Evolutionary conservation across 306 rosid species (phyloP).

Genomic region (Dryas alaskensis): DNA sequence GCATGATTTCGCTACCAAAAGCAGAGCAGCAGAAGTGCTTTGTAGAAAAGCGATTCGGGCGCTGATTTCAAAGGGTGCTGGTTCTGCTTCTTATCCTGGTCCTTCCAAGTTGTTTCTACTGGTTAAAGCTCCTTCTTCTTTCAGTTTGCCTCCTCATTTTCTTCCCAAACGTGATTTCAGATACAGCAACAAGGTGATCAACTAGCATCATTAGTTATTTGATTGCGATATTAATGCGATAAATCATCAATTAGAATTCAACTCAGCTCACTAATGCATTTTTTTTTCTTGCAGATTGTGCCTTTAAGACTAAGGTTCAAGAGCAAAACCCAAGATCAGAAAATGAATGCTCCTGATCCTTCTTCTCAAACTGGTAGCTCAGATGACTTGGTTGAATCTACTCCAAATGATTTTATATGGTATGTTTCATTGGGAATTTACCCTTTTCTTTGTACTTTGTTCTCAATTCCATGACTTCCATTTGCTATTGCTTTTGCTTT

Average conservation of each 20-base stretch:
- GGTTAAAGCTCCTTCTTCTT: slow-evolving; percentile 79
- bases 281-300: slow-evolving; percentile 45
- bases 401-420: slow-evolving; percentile 76
- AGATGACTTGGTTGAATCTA: slow-evolving; percentile 28
- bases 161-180: slow-evolving; percentile 87
- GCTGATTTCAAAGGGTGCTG: slow-evolving; percentile 69
- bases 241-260: background rate
- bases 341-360: slow-evolving; percentile 29
- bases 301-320: slow-evolving; percentile 61
- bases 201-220: background rate
- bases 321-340: slow-evolving; percentile 46
- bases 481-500: background rate
- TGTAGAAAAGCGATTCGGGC: slow-evolving; percentile 82
- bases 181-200: slow-evolving; percentile 63
- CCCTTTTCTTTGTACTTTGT: no score
- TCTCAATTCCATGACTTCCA: no score
- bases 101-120: slow-evolving; percentile 66
- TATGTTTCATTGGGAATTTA: slow-evolving; percentile 13
- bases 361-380: slow-evolving; percentile 22
- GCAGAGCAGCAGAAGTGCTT: slow-evolving; percentile 66
- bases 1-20: slow-evolving; percentile 53
- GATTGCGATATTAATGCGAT: background rate
- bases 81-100: slow-evolving; percentile 73
- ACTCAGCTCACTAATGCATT: background rate
- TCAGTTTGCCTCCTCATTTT: slow-evolving; percentile 74